Percentiles rank a stretch among this genome's conserved stretches.
Conservation (phyloP, 1,139 yeast genomes). For the Pneumocystis carinii region DNA sequence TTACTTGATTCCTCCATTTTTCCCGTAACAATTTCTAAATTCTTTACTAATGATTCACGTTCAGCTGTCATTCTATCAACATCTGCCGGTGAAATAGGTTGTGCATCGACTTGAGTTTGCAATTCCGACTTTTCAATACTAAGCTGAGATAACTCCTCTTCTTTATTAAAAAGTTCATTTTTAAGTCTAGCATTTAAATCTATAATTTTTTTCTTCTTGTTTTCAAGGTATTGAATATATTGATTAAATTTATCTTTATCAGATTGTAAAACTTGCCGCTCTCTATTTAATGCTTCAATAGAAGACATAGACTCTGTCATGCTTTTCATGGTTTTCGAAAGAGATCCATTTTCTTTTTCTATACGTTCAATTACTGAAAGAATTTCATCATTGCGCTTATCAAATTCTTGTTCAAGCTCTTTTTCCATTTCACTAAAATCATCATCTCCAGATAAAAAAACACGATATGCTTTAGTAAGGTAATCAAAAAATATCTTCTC, state of each 20-base stretch:
- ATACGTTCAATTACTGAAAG: constrained; percentile 33
- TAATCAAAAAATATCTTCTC: constrained; percentile 30
- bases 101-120: constrained; percentile 35
- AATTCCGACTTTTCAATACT: constrained; percentile 34
- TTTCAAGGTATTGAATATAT: constrained; percentile 53
- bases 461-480: constrained; percentile 50
- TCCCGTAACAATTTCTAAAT: constrained; percentile 37
- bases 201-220: constrained; percentile 45
- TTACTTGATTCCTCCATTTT: constrained; percentile 28
- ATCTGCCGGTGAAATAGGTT: constrained; percentile 46
- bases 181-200: constrained; percentile 42
- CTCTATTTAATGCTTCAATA: constrained; percentile 36
- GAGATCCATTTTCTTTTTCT: constrained; percentile 26
- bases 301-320: constrained; percentile 28
- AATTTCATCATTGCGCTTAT: constrained; percentile 30
- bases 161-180: constrained; percentile 38
- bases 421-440: constrained; percentile 41
- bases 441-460: constrained; percentile 49
- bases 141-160: constrained; percentile 30
- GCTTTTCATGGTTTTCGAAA: constrained; percentile 23
- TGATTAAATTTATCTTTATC: constrained; percentile 59
- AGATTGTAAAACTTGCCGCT: constrained; percentile 49
- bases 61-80: constrained; percentile 50
- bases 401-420: constrained; percentile 44
- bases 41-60: constrained; percentile 41